Base-by-base conservation (phyloP, 139 green algal genomes). In the Tetradesmus obliquus region DNA sequence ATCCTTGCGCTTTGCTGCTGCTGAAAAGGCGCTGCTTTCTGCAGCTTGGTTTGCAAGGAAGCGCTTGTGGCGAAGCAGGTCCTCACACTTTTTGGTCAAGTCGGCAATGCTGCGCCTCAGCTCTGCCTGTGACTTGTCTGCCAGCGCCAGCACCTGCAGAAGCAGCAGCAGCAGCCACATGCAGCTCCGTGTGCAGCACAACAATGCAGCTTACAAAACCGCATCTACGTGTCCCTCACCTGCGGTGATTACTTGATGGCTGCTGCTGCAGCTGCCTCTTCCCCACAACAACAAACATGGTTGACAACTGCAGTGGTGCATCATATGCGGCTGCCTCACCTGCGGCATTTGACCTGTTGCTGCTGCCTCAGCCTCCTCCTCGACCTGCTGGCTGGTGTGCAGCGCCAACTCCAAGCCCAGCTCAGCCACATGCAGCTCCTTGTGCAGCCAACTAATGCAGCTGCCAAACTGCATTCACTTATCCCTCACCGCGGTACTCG, bases 11-110 rank as follows among this genome's bases (percentile, higher is more conserved):
- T 85, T 86, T 15, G 17, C 24, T 55, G 60, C 58, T 24, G 45
- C 60, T 24, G 82, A 24, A 71, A 86, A 79, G 22, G 60, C 13
- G 58, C 22, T 66, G 79, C 74, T 81, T 24, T 80, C 55, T 32
- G 24, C 15, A 20, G 71, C 90, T 55, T 92, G 90, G 72, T 92
- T 58, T 1, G 45, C 54, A 5, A 93, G 79, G 20, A 93, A 93
- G 6, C 85, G 51, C 60, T 84, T 84, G 58, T 81, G 76, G 7
- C 74, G 17, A 7, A 53, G 12, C 74, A 93, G 85, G 1, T 91
- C 85, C 15, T 83, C 60, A 60, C 91, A 93, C 32, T 74, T 72
- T 12, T 66, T 58, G 15, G 72, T 91, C 8, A 91, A 58, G 3
- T 88, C 74, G 3, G 58, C 74, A 7, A 71, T 53, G 62, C 19